Percentiles rank a stretch among this genome's conserved stretches.
phyloP scores from a whole-genome alignment of 2,329 filamentous ascomycete species.

The Knufia fluminis region DNA sequence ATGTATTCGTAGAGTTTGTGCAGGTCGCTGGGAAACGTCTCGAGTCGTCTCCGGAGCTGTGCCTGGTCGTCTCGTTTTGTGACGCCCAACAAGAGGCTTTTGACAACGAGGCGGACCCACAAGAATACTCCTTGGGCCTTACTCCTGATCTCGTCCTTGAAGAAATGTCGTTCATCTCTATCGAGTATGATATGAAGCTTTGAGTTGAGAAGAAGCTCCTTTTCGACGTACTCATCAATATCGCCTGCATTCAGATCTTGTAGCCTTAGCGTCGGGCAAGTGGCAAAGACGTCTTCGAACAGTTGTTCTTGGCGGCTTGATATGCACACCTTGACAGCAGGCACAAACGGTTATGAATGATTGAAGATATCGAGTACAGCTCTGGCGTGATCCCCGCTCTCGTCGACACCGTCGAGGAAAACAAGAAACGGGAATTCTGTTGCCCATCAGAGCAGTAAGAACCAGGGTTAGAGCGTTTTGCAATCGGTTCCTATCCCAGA shows the following conservation, averaged over 20 bases:
- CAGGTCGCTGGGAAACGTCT: slow-evolving; percentile 11
- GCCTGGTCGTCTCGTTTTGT: slow-evolving; percentile 7
- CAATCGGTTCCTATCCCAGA: neutral
- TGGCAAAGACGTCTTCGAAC: slow-evolving; percentile 9
- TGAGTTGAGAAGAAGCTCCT: neutral
- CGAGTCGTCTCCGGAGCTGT: slow-evolving; percentile 3
- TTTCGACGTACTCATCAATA: slow-evolving; percentile 4
- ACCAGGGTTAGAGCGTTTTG: neutral
- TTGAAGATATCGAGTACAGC: slow-evolving; percentile 8
- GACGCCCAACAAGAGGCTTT: slow-evolving; percentile 27
- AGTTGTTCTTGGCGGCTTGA: slow-evolving; percentile 12
- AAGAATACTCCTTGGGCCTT: slow-evolving; percentile 37
- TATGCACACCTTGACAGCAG: slow-evolving; percentile 9
- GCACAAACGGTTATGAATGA: neutral
- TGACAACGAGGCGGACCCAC: slow-evolving; percentile 39
- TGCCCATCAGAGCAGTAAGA: too few relatives aligned
- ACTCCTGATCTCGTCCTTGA: slow-evolving; percentile 28
- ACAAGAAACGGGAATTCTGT: neutral
- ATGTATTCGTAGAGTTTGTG: slow-evolving; percentile 12
- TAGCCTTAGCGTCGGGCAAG: slow-evolving; percentile 9
- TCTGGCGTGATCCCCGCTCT: slow-evolving; percentile 4
- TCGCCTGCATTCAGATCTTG: slow-evolving; percentile 9
- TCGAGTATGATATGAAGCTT: neutral
- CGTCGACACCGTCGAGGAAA: slow-evolving; percentile 12
- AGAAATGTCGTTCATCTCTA: slow-evolving; percentile 1